phyloP scores from a whole-genome alignment of 2,329 filamentous ascomycete genomes.

The Fusarium transvaalense region DNA sequence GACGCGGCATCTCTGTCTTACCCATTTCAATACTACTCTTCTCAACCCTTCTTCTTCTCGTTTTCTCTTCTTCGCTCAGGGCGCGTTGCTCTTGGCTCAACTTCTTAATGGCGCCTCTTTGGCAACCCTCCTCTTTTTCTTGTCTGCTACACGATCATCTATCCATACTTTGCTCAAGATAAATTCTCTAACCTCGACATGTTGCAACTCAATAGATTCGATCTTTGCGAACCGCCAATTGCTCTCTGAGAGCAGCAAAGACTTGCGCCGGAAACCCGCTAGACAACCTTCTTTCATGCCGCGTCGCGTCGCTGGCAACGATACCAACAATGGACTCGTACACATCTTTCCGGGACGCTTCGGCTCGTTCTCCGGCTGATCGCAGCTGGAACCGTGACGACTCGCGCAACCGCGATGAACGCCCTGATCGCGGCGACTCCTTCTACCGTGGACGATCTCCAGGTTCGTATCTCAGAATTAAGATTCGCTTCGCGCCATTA shows the following conservation, averaged over 20 bases:
- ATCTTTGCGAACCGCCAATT: conserved; percentile 47
- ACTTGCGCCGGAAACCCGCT: conserved; percentile 18
- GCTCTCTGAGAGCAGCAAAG: conserved; percentile 22
- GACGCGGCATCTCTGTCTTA: conserved; percentile 29
- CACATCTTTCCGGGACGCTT: conserved; percentile 64
- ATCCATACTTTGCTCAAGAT: conserved; percentile 55
- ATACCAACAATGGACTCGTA: conserved; percentile 65
- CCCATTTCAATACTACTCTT: conserved; percentile 20
- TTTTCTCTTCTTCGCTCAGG: conserved; percentile 29
- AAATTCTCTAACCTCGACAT: conserved; percentile 68
- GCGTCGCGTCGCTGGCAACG: conserved; percentile 29
- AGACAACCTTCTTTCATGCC: conserved; percentile 29
- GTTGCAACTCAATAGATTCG: conserved; percentile 63
- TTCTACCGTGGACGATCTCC: conserved; percentile 78
- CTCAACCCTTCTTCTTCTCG: conserved; percentile 26
- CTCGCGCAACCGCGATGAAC: conserved; percentile 62
- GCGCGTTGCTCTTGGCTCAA: conserved; percentile 22
- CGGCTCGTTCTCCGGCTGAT: conserved; percentile 66
- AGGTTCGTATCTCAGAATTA: conserved; percentile 64
- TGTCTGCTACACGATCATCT: conserved; percentile 43
- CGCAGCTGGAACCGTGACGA: conserved; percentile 69
- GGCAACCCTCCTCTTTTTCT: conserved; percentile 45
- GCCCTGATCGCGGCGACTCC: conserved; percentile 62
- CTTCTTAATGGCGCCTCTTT: conserved; percentile 48
- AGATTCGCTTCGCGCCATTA: not conserved